Percentiles rank a stretch among this genome's conserved stretches.
These are phyloP conservation scores for Fusarium odoratissimum DNA, from an alignment of 2,329 filamentous ascomycete species.

Conservation along the genomic window DNA sequence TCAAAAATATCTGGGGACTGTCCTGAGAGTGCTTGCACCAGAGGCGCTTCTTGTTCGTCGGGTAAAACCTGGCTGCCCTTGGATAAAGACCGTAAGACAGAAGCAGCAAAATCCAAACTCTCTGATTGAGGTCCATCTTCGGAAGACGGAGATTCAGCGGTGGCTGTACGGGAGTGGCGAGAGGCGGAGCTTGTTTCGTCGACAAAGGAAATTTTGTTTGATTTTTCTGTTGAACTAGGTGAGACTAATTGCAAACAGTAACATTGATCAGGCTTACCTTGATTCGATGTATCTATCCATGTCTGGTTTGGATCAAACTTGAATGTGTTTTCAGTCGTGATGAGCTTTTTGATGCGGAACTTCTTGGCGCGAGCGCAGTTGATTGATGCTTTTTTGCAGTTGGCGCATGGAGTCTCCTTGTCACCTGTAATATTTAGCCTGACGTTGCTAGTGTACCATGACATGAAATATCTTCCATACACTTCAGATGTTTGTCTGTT, in stretches of 20 bases:
- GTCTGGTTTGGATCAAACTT: background rate
- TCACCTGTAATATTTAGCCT: background rate
- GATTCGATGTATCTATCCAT: background rate
- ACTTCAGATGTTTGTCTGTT: background rate
- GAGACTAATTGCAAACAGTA: accelerated
- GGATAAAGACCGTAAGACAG: accelerated
- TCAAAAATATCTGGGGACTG: accelerated
- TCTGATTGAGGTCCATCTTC: background rate
- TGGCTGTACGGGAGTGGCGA: background rate
- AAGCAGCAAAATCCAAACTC: background rate
- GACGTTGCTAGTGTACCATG: no score
- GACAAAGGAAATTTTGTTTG: background rate
- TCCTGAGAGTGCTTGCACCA: accelerated
- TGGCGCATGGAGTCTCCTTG: background rate
- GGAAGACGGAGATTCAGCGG: background rate
- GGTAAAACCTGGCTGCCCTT: accelerated
- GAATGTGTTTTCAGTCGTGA: background rate
- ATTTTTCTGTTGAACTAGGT: background rate
- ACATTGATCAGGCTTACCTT: accelerated
- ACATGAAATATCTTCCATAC: background rate
- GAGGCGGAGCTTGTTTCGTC: background rate
- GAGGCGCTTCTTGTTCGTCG: accelerated
- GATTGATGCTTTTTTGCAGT: background rate
- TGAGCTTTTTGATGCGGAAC: background rate
- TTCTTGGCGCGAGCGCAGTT: background rate